phyloP scores from a whole-genome alignment of 768 basidiomycete species.

The Flagelloscypha sp. region DNA sequence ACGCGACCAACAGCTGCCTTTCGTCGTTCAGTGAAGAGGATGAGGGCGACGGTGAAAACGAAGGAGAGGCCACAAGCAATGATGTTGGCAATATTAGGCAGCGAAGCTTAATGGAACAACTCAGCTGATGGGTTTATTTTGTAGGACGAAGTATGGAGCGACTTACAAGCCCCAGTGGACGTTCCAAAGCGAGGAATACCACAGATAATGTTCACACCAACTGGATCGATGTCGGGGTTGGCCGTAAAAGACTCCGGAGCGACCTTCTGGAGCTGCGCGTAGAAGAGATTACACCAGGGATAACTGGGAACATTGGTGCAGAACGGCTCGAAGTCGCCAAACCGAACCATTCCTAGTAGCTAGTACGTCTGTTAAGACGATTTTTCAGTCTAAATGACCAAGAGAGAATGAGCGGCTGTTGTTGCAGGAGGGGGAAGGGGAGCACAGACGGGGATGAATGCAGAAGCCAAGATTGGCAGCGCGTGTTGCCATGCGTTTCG shows the following conservation, averaged over 20 bases:
- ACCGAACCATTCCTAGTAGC: constrained; percentile 59
- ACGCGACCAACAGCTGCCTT: constrained; percentile 87
- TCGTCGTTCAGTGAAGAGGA: constrained; percentile 50
- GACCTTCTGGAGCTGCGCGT: constrained; percentile 57
- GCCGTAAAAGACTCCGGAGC: too few species aligned
- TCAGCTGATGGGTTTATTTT: too few species aligned
- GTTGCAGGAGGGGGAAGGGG: too few species aligned
- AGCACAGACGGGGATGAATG: too few species aligned
- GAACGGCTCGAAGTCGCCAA: constrained; percentile 69
- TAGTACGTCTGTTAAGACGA: too few species aligned
- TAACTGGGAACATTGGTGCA: constrained; percentile 70
- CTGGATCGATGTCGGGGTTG: constrained; percentile 53
- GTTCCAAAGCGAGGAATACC: constrained; percentile 59
- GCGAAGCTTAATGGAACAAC: constrained; percentile 43
- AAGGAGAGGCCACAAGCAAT: constrained; percentile 71
- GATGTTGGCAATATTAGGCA: constrained; percentile 85
- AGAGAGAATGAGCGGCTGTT: too few species aligned
- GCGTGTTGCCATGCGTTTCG: too few species aligned
- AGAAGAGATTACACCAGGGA: constrained; percentile 93
- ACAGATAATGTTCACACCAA: constrained; percentile 78
- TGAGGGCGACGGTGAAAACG: constrained; percentile 47
- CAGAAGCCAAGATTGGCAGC: too few species aligned
- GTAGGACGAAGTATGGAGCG: too few species aligned
- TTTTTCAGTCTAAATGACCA: too few species aligned
- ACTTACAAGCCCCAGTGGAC: too few species aligned